These are phyloP conservation scores for Clavispora fructus DNA, from an alignment of 805 yeast species.

Conservation along the genomic window DNA sequence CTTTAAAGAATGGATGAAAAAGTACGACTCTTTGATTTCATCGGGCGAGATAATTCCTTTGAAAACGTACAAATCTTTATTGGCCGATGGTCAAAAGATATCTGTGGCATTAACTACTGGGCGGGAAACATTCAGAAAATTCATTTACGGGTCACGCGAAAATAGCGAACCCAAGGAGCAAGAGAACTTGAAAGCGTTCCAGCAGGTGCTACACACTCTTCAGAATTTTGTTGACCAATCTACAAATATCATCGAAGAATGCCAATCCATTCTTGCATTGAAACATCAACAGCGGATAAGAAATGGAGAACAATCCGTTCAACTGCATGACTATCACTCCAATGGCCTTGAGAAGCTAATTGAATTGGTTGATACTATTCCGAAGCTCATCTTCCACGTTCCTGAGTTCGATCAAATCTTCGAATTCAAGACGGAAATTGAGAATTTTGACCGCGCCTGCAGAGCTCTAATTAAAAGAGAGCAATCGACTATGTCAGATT, in stretches of 20 bases:
- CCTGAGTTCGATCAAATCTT: slow-evolving; percentile 58
- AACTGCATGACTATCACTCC: slow-evolving; percentile 22
- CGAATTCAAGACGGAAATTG: slow-evolving; percentile 49
- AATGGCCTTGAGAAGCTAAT: slow-evolving; percentile 8
- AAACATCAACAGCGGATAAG: slow-evolving; percentile 48
- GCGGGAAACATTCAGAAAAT: slow-evolving; percentile 6
- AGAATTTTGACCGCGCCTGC: slow-evolving; percentile 46
- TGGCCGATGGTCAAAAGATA: slow-evolving; percentile 53
- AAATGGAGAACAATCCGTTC: slow-evolving; percentile 25
- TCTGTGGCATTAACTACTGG: slow-evolving; percentile 31
- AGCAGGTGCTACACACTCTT: slow-evolving; percentile 25
- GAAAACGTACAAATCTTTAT: slow-evolving; percentile 38
- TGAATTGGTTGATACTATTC: slow-evolving; percentile 33
- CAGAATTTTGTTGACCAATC: slow-evolving; percentile 40
- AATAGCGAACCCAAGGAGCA: background rate
- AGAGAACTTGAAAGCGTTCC: slow-evolving; percentile 14
- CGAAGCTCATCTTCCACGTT: slow-evolving; percentile 44
- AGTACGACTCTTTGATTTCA: slow-evolving; percentile 36
- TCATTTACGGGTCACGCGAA: background rate
- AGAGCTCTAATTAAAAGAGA: slow-evolving; percentile 30
- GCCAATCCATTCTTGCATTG: slow-evolving; percentile 47
- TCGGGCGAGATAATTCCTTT: slow-evolving; percentile 43
- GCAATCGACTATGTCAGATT: slow-evolving; percentile 36
- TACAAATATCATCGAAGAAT: slow-evolving; percentile 49
- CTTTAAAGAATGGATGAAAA: slow-evolving; percentile 47